Percentiles rank a stretch among this genome's conserved stretches.
phyloP scores from a whole-genome alignment of 176 grass and related monocot genomes.

The Pontederia crassipes region DNA sequence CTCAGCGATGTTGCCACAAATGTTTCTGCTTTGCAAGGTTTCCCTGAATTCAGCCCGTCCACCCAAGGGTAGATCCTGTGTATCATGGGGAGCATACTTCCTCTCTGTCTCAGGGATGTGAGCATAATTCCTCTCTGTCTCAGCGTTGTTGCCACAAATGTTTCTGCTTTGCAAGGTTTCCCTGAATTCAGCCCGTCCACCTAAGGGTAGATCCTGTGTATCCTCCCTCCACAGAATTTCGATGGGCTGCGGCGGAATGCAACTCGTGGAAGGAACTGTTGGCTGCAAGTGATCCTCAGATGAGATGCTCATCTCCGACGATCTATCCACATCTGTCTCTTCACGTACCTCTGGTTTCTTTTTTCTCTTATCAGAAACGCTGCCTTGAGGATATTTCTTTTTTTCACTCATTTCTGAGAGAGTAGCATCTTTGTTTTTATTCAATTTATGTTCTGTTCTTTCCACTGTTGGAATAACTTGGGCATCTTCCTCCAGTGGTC shows the following conservation, averaged over 20 bases:
- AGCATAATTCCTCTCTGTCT: too few relatives aligned
- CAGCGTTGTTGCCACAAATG: background rate
- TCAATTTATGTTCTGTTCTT: conserved; percentile 11
- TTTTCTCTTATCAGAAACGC: conserved; percentile 8
- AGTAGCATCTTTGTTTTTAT: conserved; percentile 1
- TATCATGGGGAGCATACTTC: too few relatives aligned
- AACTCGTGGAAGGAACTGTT: conserved; percentile 15
- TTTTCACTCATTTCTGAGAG: conserved; percentile 4
- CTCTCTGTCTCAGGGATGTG: too few relatives aligned
- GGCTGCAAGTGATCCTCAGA: conserved; percentile 17
- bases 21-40: too few relatives aligned
- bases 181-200: conserved; percentile 3
- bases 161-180: background rate
- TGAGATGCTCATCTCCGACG: conserved; percentile 56
- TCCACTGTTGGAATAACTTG: conserved; percentile 17
- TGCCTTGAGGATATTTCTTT: conserved; percentile 3
- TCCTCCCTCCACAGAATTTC: conserved; percentile 7
- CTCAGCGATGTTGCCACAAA: too few relatives aligned
- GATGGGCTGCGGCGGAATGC: conserved; percentile 5
- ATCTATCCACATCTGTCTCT: conserved; percentile 8
- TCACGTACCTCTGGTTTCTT: conserved; percentile 9
- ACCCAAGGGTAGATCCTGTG: too few relatives aligned
- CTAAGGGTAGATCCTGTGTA: background rate
- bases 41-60: too few relatives aligned
- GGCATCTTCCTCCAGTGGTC: background rate